phyloP scores from a whole-genome alignment of 2,329 filamentous ascomycete species.

The Coniella lustricola region DNA sequence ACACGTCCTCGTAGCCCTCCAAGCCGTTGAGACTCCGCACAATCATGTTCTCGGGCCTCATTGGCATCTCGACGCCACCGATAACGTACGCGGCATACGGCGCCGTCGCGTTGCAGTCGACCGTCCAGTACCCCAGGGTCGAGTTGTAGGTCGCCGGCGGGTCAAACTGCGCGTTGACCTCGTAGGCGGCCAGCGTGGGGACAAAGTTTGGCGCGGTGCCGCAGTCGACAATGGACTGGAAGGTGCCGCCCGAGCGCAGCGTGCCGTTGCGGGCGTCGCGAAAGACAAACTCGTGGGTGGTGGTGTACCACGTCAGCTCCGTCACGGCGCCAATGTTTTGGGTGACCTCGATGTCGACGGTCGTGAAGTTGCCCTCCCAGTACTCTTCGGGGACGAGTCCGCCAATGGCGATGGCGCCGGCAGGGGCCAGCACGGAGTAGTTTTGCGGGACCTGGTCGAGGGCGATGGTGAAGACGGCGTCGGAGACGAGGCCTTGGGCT shows the following conservation, averaged over 20 bases:
- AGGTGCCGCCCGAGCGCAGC: conserved; percentile 24
- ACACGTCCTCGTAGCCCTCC: conserved; percentile 18
- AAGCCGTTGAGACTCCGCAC: conserved; percentile 18
- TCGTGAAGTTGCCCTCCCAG: conserved; percentile 20
- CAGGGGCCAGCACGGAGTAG: conserved; percentile 11
- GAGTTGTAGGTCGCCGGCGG: conserved; percentile 40
- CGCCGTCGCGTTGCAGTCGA: conserved; percentile 38
- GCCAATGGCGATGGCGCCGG: conserved; percentile 38
- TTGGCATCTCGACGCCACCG: conserved; percentile 23
- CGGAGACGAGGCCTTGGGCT: conserved; percentile 35
- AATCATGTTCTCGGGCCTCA: conserved; percentile 18
- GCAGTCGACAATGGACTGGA: conserved; percentile 45
- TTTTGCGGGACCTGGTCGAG: conserved; percentile 37
- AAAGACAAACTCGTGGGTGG: conserved; percentile 41
- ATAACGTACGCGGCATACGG: conserved; percentile 41
- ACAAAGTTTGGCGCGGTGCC: conserved; percentile 46
- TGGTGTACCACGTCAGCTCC: conserved; percentile 23
- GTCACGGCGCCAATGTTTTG: conserved; percentile 39
- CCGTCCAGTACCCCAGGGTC: conserved; percentile 43
- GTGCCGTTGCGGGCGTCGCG: conserved; percentile 33
- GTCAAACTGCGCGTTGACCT: conserved; percentile 38
- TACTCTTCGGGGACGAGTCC: conserved; percentile 38
- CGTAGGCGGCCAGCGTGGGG: conserved; percentile 39
- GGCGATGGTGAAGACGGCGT: conserved; percentile 38
- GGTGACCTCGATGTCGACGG: conserved; percentile 22